Evolutionary conservation across 1,284 basidiomycete genomes (phyloP).

Genomic region (Puccinia coronata): DNA sequence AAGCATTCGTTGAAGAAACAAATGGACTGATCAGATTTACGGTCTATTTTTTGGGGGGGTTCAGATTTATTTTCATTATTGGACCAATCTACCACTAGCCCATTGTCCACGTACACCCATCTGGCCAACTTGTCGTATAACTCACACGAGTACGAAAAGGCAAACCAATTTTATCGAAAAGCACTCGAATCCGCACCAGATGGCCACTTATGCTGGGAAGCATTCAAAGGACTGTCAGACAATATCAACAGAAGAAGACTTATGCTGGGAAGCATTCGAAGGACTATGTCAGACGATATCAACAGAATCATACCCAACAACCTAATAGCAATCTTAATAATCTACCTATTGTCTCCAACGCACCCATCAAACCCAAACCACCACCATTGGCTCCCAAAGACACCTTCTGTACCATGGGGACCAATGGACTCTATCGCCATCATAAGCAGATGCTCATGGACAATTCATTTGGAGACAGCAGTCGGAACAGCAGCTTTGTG

Average conservation of each 20-base stretch:
- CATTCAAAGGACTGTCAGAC: no score
- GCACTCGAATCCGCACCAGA: conserved; percentile 36
- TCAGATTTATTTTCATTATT: conserved; percentile 17
- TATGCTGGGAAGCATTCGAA: conserved; percentile 49
- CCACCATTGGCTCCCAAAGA: conserved; percentile 27
- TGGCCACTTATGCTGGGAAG: conserved; percentile 50
- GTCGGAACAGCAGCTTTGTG: conserved; percentile 33
- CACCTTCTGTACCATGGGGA: conserved; percentile 44
- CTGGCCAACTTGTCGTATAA: conserved; percentile 39
- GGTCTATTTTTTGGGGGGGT: no score
- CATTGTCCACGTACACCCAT: conserved; percentile 25
- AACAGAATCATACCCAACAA: conserved; percentile 1
- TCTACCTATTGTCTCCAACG: conserved; percentile 27
- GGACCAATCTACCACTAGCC: conserved; percentile 30
- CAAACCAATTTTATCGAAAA: conserved; percentile 34
- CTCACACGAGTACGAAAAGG: conserved; percentile 48
- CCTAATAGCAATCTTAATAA: no score
- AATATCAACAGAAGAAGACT: no score
- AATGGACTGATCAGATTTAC: no score
- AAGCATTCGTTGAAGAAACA: not conserved
- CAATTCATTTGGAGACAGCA: conserved; percentile 45
- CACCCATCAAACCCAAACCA: conserved; percentile 30
- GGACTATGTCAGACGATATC: conserved; percentile 43
- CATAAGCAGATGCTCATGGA: conserved; percentile 32
- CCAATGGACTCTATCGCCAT: conserved; percentile 18